A percentile compares a stretch with the other conserved stretches of the same genome.
Conservation (phyloP, 306 rosid genomes). For the Quercus wislizeni region DNA sequence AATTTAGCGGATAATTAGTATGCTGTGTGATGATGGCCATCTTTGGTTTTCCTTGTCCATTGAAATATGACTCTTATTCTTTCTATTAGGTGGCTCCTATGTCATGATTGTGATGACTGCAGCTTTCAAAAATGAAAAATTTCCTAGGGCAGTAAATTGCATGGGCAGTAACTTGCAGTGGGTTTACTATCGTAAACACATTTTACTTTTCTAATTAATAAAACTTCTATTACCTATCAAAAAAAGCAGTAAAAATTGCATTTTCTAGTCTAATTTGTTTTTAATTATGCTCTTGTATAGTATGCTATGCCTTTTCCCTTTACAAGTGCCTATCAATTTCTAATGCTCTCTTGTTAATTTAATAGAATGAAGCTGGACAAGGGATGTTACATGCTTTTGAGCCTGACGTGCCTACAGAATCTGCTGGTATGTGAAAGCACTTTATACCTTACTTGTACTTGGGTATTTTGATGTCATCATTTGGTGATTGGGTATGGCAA, state of each 20-base stretch:
- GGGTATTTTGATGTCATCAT: neutral
- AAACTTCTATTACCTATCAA: too few relatives aligned
- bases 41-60: neutral
- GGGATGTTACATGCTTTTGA: constrained; percentile 59
- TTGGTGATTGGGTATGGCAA: neutral
- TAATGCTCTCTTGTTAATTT: constrained; percentile 28
- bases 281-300: neutral
- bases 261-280: constrained; percentile 9
- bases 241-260: neutral
- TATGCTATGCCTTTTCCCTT: constrained; percentile 6
- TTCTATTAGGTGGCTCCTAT: neutral
- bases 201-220: too few relatives aligned
- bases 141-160: constrained; percentile 3
- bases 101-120: neutral
- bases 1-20: neutral
- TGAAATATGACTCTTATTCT: neutral
- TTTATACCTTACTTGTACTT: neutral
- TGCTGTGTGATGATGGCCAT: neutral
- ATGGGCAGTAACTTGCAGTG: neutral
- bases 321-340: constrained; percentile 17
- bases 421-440: constrained; percentile 53
- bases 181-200: too few relatives aligned
- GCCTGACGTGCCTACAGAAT: constrained; percentile 42
- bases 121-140: neutral
- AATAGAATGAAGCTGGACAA: constrained; percentile 50